Conservation (phyloP, 2,329 filamentous ascomycete genomes). For the Scytalidium lignicola region DNA sequence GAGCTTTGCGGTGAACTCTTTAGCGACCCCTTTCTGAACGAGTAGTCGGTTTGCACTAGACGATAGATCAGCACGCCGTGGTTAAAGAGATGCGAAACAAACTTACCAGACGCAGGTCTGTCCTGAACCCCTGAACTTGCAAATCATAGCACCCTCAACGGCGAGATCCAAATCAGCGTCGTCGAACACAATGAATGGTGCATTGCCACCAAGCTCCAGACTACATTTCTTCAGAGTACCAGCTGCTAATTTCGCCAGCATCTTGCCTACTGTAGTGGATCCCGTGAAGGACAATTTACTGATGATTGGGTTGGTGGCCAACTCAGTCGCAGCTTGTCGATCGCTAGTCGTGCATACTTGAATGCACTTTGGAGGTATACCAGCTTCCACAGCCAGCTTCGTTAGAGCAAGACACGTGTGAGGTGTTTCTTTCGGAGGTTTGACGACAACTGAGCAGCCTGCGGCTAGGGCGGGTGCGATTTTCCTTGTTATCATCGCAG, state of each 20-base stretch:
- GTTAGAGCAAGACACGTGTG: slow-evolving; percentile 7
- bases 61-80: not conserved
- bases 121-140: slow-evolving; percentile 87
- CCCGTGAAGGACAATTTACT: slow-evolving; percentile 29
- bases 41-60: slow-evolving; percentile 69
- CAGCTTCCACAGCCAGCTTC: slow-evolving; percentile 56
- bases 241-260: slow-evolving; percentile 32
- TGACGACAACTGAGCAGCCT: slow-evolving; percentile 54
- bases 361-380: slow-evolving; percentile 74
- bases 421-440: slow-evolving; percentile 47
- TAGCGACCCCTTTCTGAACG: slow-evolving; percentile 70
- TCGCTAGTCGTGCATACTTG: slow-evolving; percentile 8
- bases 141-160: slow-evolving; percentile 72
- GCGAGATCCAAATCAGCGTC: slow-evolving; percentile 83
- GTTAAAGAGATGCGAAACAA: not conserved
- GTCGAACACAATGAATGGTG: slow-evolving; percentile 74
- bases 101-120: slow-evolving; percentile 76
- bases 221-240: slow-evolving; percentile 35
- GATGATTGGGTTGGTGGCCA: slow-evolving; percentile 4
- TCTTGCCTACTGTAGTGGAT: slow-evolving; percentile 31
- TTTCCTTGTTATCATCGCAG: slow-evolving; percentile 33
- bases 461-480: slow-evolving; percentile 54
- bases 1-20: slow-evolving; percentile 62
- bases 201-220: slow-evolving; percentile 37
- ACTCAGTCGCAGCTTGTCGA: not conserved